These are phyloP conservation scores for Hippophae gyantsensis DNA, from an alignment of 306 rosid genomes.

Conservation along the genomic window DNA sequence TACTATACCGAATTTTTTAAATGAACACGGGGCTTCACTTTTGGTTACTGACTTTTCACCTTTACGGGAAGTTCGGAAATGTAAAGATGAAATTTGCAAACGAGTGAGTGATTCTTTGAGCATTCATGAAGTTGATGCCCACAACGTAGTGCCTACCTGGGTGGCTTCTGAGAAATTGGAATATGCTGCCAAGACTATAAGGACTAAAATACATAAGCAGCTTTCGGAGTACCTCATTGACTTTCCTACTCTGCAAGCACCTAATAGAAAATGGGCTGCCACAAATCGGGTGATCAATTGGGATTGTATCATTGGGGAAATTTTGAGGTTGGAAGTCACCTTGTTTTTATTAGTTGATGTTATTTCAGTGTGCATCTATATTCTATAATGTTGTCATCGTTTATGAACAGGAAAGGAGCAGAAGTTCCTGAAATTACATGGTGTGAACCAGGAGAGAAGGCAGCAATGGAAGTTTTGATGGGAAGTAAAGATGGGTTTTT, in stretches of 20 bases:
- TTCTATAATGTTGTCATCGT: not conserved
- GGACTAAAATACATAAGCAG: constrained; percentile 68
- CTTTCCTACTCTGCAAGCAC: constrained; percentile 50
- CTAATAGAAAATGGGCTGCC: constrained; percentile 45
- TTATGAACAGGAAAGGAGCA: constrained; percentile 47
- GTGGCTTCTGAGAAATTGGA: constrained; percentile 82
- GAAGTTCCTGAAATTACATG: constrained; percentile 87
- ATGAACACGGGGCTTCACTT: constrained; percentile 75
- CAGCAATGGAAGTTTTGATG: constrained; percentile 74
- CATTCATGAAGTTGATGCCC: constrained; percentile 86
- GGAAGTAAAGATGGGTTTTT: constrained; percentile 75
- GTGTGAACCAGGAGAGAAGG: constrained; percentile 81
- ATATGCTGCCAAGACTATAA: constrained; percentile 71
- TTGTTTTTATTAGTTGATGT: constrained; percentile 12
- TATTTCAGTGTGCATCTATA: not conserved
- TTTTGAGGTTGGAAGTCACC: constrained; percentile 46
- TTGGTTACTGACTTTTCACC: constrained; percentile 87
- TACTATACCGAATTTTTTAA: constrained; percentile 55
- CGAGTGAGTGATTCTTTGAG: constrained; percentile 46
- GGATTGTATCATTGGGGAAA: constrained; percentile 55
- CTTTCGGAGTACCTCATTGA: constrained; percentile 71
- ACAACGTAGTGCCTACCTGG: constrained; percentile 85
- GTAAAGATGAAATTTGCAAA: constrained; percentile 67
- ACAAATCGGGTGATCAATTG: constrained; percentile 33
- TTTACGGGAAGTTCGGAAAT: constrained; percentile 49